Evolutionary conservation across 2,329 filamentous ascomycete genomes (phyloP).

Genomic region (Lomentospora prolificans): DNA sequence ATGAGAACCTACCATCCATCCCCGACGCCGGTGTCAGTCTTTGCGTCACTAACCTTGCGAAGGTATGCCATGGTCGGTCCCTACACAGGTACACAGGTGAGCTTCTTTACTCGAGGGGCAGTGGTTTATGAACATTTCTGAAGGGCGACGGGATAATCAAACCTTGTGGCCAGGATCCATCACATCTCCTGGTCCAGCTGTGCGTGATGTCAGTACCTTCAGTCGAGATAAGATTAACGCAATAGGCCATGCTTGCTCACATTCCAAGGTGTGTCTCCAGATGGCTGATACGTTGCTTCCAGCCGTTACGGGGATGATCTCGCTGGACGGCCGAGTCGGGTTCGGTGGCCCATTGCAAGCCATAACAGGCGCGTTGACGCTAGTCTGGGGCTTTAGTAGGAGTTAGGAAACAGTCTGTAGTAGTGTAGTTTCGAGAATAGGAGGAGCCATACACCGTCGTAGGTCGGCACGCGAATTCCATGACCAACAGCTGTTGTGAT

Average conservation of each 20-base stretch:
- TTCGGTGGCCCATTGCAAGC: slow-evolving; percentile 49
- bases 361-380: slow-evolving; percentile 41
- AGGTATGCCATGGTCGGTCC: slow-evolving; percentile 44
- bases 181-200: slow-evolving; percentile 34
- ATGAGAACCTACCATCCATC: slow-evolving; percentile 25
- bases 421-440: slow-evolving; percentile 16
- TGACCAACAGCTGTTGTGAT: slow-evolving; percentile 23
- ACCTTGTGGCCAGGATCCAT: slow-evolving; percentile 37
- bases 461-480: slow-evolving; percentile 31
- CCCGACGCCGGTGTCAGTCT: slow-evolving; percentile 28
- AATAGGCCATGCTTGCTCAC: slow-evolving; percentile 21
- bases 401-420: neutral
- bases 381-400: slow-evolving; percentile 14
- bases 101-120: too few relatives aligned
- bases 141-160: slow-evolving; percentile 12
- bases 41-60: slow-evolving; percentile 40
- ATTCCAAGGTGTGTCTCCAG: slow-evolving; percentile 42
- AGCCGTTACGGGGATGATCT: slow-evolving; percentile 40
- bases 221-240: neutral
- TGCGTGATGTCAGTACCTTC: slow-evolving; percentile 3
- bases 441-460: slow-evolving; percentile 27
- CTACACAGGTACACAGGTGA: slow-evolving; percentile 22
- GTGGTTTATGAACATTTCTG: too few relatives aligned
- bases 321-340: slow-evolving; percentile 35
- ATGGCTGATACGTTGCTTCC: slow-evolving; percentile 40